Conservation (phyloP, 2,329 filamentous ascomycete genomes). For the Hypoxylon sp. region DNA sequence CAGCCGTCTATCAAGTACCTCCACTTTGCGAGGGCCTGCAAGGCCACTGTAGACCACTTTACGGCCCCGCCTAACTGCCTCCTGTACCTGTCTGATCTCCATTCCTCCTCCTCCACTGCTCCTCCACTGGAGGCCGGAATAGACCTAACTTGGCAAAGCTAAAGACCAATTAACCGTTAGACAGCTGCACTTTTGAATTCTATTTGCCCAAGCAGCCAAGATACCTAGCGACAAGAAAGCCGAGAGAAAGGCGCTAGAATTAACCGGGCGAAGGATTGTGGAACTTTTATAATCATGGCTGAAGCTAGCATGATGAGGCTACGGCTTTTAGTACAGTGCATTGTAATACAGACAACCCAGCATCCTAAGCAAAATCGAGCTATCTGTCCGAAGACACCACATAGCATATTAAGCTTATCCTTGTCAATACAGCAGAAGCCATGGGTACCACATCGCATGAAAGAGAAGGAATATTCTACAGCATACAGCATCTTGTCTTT, state of each 20-base stretch:
- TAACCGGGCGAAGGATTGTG: slow-evolving; percentile 16
- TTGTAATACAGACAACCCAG: slow-evolving; percentile 12
- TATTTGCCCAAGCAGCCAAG: neutral
- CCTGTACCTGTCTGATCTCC: slow-evolving; percentile 42
- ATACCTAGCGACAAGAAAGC: neutral
- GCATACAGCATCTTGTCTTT: slow-evolving; percentile 1
- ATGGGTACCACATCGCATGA: slow-evolving; percentile 29
- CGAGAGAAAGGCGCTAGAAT: slow-evolving; percentile 6
- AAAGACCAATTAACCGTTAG: slow-evolving; percentile 12
- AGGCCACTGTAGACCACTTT: too few relatives aligned
- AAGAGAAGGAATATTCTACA: slow-evolving; percentile 16
- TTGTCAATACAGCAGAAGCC: slow-evolving; percentile 23
- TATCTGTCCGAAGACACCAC: slow-evolving; percentile 31
- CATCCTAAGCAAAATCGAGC: slow-evolving; percentile 29
- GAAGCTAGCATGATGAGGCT: slow-evolving; percentile 31
- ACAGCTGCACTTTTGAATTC: slow-evolving; percentile 7
- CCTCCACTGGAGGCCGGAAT: slow-evolving; percentile 33
- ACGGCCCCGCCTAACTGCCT: slow-evolving; percentile 29
- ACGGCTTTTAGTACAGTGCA: slow-evolving; percentile 10
- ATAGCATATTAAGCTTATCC: slow-evolving; percentile 35
- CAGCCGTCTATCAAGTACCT: slow-evolving; percentile 18
- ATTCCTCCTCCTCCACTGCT: slow-evolving; percentile 42
- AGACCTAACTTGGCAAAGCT: slow-evolving; percentile 26
- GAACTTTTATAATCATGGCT: slow-evolving; percentile 24
- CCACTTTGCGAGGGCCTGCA: slow-evolving; percentile 14